phyloP scores from a whole-genome alignment of 2,329 filamentous ascomycete genomes.

The Clonostachys solani region DNA sequence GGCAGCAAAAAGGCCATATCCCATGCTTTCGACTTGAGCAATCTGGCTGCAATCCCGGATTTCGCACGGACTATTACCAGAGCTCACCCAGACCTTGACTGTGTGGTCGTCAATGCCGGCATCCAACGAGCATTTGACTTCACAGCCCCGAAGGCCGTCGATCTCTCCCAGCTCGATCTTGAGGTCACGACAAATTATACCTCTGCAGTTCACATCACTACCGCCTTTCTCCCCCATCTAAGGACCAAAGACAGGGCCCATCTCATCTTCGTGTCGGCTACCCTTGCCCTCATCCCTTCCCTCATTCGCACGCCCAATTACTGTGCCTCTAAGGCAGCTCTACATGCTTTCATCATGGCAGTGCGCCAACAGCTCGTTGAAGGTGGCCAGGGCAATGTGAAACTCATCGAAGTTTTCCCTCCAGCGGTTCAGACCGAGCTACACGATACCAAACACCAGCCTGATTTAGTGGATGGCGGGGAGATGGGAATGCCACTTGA shows the following conservation, averaged over 20 bases:
- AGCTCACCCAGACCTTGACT: conserved; percentile 24
- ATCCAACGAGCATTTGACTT: conserved; percentile 38
- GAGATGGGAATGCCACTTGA: conserved; percentile 28
- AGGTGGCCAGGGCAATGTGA: conserved; percentile 4
- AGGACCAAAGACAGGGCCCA: conserved; percentile 5
- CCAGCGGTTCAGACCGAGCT: conserved; percentile 20
- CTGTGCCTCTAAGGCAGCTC: conserved; percentile 16
- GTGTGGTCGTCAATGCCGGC: conserved; percentile 53
- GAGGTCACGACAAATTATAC: conserved; percentile 18
- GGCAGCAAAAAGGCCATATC: conserved; percentile 29
- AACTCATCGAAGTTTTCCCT: conserved; percentile 18
- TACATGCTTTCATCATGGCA: conserved; percentile 16
- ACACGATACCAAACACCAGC: conserved; percentile 16
- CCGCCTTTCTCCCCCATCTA: conserved; percentile 18
- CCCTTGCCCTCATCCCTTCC: conserved; percentile 10
- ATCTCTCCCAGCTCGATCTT: conserved; percentile 17
- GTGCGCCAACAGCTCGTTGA: conserved; percentile 12
- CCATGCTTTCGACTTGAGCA: conserved; percentile 36
- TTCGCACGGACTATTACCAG: conserved; percentile 9
- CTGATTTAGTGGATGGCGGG: conserved; percentile 14
- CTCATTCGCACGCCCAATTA: conserved; percentile 17
- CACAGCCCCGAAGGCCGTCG: conserved; percentile 12
- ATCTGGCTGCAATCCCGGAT: conserved; percentile 24
- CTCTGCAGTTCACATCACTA: conserved; percentile 15
- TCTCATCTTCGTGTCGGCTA: conserved; percentile 15